Base-by-base conservation (phyloP, 2,329 filamentous ascomycete species). In the Simplicillium aogashimaense region DNA sequence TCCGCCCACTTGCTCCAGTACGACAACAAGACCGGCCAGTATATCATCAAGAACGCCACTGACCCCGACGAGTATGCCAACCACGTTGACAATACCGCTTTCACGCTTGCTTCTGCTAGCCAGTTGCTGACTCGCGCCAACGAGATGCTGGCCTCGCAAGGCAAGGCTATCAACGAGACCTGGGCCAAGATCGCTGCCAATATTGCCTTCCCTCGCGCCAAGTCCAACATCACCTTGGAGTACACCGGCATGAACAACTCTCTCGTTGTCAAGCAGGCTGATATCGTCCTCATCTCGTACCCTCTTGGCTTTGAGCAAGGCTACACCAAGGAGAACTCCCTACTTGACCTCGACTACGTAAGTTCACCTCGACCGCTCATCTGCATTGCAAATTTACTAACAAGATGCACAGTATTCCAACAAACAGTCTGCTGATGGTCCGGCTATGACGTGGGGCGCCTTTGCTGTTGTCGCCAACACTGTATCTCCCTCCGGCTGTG, bases 381-480 rank as follows among this genome's bases (percentile, higher is more conserved):
- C 5, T 9, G 20, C 9, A 5, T 9, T 6, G 5, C 20, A 25
- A 25, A 9, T 25, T n/a, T n/a, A 9, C 20, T 25, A 25, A 25
- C 20, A 25, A 5, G 5, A 5, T 25, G 9, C 29, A 4, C 12
- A 52, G 50, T 56, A 55, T 39, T 38, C 49, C 60, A 63, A 51
- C 37, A 51, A 53, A n/a, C 52, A 52, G 11, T 54, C 53, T 13
- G 61, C 72, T 0, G 71, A 83, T 46, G 81, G 82, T 0, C 82
- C 81, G 0, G 81, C 76, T 7, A 86, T 86, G 82, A 86, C 81
- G 1, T 85, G 79, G 55, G 76, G 78, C 11, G 77, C 82, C 12
- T 83, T 82, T 56, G 75, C 76, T 43, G 76, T 84, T 37, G 74
- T 78, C 9, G 79, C 80, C 20, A 81, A 79, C 43, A 67, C 75